Evolutionary conservation across 1,139 yeast species (phyloP).

Genomic region (Kluyveromyces sp.): DNA sequence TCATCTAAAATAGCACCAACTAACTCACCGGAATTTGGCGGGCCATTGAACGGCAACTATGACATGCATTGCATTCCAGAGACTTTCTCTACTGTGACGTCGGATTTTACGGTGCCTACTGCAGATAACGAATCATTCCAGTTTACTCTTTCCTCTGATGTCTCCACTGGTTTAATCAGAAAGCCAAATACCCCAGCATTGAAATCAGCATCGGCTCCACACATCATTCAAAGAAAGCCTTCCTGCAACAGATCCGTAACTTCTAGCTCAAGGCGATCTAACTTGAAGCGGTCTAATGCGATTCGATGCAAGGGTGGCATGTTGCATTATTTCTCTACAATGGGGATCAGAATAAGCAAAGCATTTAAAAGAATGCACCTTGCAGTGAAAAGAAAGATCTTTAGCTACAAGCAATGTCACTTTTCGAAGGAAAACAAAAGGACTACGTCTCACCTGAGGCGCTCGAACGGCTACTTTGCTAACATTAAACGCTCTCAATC

Average conservation of each 20-base stretch:
- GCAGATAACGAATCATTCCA: constrained; percentile 27
- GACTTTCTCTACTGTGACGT: constrained; percentile 11
- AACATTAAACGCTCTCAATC: constrained; percentile 27
- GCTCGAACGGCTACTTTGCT: constrained; percentile 27
- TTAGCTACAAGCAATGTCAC: constrained; percentile 12
- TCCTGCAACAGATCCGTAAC: constrained; percentile 8
- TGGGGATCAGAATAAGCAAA: constrained; percentile 21
- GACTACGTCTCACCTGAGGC: constrained; percentile 25
- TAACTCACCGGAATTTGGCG: constrained; percentile 1
- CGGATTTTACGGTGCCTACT: constrained; percentile 19
- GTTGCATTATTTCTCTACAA: constrained; percentile 23
- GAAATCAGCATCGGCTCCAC: neutral
- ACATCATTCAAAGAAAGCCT: neutral
- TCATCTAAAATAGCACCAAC: neutral
- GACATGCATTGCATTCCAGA: constrained; percentile 6
- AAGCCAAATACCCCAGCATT: neutral
- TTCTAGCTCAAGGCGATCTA: constrained; percentile 9
- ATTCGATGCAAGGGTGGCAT: constrained; percentile 31
- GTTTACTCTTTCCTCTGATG: constrained; percentile 10
- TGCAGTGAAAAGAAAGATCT: constrained; percentile 16
- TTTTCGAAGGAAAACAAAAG: constrained; percentile 6
- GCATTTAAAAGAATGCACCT: constrained; percentile 17
- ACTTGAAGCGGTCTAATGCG: constrained; percentile 29
- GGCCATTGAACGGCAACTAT: neutral
- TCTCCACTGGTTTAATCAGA: neutral